Base-by-base conservation (phyloP, 352 stramenopile species). In the Globisporangium cederbergense region DNA sequence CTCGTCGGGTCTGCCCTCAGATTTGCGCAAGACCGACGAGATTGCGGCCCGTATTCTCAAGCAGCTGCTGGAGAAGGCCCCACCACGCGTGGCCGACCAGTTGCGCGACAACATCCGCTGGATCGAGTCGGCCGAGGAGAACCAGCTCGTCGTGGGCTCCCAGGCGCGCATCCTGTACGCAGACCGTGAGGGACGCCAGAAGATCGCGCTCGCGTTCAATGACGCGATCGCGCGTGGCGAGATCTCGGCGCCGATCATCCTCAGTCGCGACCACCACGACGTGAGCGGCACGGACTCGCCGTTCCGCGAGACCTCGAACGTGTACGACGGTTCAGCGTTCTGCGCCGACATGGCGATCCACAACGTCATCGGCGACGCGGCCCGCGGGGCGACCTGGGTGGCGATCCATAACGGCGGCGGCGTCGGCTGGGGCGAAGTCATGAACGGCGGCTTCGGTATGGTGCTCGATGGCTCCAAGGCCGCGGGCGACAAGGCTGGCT, bases 311-410 rank as follows among this genome's bases (percentile, higher is more conserved):
- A 97, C 89, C 2, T 93, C 82, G 34, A 97, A 97, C 73, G 84
- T 97, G 40, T 78, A 82, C 55, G 89, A 97, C 54, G 88, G 88
- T 40, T 94, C 82, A 32, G 86, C 81, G 45, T 97, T 95, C 73
- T 91, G 77, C 42, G 89, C 89, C 20, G 89, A 97, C 61, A 97
- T 97, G 89, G 86, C 89, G 3, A 87, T 96, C 62, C 89, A 97
- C 65, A 97, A 97, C 71, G 85, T 90, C 36, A 86, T 97, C 30
- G 89, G 89, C 8, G 88, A 96, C 67, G 83, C 86, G 18, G 81
- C 88, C 30, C 84, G 89, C 51, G 89, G 89, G 9, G 86, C 87
- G 47, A 96, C 89, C 30, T 96, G 88, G 88, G 82, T 96, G 30
- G 79, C 83, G 30, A 83, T 96, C 66, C 89, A 97, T 76, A 97